Evolutionary conservation across 2,329 filamentous ascomycete species (phyloP).

Genomic region (Sclerotinia subarctica): DNA sequence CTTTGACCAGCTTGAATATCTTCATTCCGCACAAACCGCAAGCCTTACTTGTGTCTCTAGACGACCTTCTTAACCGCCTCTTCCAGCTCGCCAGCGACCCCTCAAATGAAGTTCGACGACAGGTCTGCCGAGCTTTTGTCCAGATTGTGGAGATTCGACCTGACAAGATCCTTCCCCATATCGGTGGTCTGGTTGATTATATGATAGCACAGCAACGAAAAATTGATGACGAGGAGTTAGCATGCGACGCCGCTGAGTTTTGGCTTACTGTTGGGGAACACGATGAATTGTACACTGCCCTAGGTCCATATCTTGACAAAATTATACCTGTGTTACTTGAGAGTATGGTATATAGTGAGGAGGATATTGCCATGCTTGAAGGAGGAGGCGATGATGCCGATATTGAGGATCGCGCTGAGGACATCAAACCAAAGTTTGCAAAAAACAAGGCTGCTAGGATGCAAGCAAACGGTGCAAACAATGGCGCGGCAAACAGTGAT

Average conservation of each 20-base stretch:
- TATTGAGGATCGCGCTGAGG: slow-evolving; percentile 81
- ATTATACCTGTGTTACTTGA: slow-evolving; percentile 89
- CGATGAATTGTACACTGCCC: slow-evolving; percentile 68
- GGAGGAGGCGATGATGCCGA: slow-evolving; percentile 87
- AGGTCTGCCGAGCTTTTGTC: slow-evolving; percentile 91
- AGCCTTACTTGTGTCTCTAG: slow-evolving; percentile 75
- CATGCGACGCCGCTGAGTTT: slow-evolving; percentile 93
- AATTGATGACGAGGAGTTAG: slow-evolving; percentile 78
- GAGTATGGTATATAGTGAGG: slow-evolving; percentile 94
- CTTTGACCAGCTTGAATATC: slow-evolving; percentile 82
- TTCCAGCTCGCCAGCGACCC: slow-evolving; percentile 77
- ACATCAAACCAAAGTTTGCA: slow-evolving; percentile 90
- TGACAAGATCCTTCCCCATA: slow-evolving; percentile 85
- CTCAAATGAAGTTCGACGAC: slow-evolving; percentile 78
- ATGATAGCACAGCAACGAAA: slow-evolving; percentile 86
- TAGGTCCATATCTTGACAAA: slow-evolving; percentile 75
- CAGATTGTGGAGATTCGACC: slow-evolving; percentile 87
- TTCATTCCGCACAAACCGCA: slow-evolving; percentile 85
- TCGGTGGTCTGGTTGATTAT: slow-evolving; percentile 85
- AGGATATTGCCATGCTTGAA: slow-evolving; percentile 83
- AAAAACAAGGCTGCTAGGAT: slow-evolving; percentile 56
- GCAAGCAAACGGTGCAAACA: slow-evolving; percentile 43
- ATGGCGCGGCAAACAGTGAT: slow-evolving; percentile 52
- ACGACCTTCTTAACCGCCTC: slow-evolving; percentile 76
- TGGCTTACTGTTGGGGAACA: slow-evolving; percentile 95